A percentile compares a stretch with the other conserved stretches of the same genome.
Evolutionary conservation across 2,329 filamentous ascomycete species (phyloP).

Genomic region (Xylariomycetidae sp.): DNA sequence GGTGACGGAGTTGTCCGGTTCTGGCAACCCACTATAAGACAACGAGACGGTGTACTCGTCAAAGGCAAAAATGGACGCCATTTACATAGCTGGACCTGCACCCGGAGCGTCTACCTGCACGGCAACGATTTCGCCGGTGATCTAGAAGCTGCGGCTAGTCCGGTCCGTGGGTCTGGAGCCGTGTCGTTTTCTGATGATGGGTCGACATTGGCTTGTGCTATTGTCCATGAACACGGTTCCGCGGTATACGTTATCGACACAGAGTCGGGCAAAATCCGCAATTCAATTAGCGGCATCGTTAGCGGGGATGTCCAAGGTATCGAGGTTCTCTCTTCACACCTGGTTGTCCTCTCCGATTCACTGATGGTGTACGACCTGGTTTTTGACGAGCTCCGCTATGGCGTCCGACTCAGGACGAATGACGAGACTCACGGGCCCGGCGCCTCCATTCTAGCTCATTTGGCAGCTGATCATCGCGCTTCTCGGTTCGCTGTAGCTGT

Average conservation of each 20-base stretch:
- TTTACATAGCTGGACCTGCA: conserved; percentile 69
- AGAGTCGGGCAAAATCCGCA: conserved; percentile 58
- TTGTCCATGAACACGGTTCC: conserved; percentile 47
- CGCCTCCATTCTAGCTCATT: conserved; percentile 47
- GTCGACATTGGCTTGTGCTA: conserved; percentile 69
- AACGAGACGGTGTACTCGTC: conserved; percentile 60
- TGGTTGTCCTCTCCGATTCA: conserved; percentile 69
- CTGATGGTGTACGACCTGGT: conserved; percentile 82
- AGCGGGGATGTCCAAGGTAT: conserved; percentile 60
- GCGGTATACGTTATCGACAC: conserved; percentile 73
- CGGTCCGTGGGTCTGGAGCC: conserved; percentile 47
- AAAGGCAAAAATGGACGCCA: conserved; percentile 52
- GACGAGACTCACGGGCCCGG: conserved; percentile 25
- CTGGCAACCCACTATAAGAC: conserved; percentile 71
- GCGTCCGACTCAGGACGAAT: conserved; percentile 45
- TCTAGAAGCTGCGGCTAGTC: conserved; percentile 22
- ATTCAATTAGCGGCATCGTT: conserved; percentile 63
- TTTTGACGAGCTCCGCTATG: conserved; percentile 65
- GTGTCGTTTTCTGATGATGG: conserved; percentile 79
- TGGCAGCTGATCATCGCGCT: conserved; percentile 64
- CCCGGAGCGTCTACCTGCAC: conserved; percentile 47
- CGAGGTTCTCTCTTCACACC: conserved; percentile 63
- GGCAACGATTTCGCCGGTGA: conserved; percentile 33
- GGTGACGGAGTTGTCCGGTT: conserved; percentile 71
- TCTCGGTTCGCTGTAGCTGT: conserved; percentile 62